These are phyloP conservation scores for Spergularia bocconei DNA, from an alignment of 148 eudicot genomes.

Conservation along the genomic window DNA sequence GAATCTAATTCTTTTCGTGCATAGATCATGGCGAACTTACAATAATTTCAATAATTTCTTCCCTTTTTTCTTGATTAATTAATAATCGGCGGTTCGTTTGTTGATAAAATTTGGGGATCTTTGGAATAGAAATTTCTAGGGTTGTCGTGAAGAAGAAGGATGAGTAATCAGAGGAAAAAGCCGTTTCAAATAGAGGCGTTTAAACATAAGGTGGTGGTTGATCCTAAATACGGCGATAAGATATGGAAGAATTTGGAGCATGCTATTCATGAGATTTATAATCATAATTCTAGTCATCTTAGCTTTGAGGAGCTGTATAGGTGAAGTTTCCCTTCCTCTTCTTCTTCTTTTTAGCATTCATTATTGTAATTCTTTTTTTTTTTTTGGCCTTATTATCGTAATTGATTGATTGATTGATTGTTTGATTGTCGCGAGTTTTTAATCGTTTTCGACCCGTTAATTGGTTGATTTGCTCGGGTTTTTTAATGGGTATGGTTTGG, in stretches of 20 bases:
- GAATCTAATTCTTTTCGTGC: not conserved
- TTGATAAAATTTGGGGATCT: not conserved
- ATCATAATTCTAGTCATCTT: constrained; percentile 73
- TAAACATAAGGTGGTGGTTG: constrained; percentile 72
- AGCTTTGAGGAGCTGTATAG: constrained; percentile 83
- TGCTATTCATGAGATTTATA: constrained; percentile 77
- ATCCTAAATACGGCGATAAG: constrained; percentile 79
- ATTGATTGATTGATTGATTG: not conserved
- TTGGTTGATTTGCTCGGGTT: not conserved
- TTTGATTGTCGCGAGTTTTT: not conserved
- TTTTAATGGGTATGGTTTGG: not conserved
- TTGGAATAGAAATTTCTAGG: not conserved
- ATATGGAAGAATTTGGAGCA: constrained; percentile 83
- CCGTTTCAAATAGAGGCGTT: constrained; percentile 78
- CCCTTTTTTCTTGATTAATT: not conserved
- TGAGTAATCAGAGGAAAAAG: constrained; percentile 70
- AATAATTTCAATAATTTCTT: not conserved
- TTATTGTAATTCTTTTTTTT: not conserved
- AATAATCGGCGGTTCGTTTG: not conserved
- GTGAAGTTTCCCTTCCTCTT: constrained; percentile 20
- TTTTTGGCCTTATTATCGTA: not conserved
- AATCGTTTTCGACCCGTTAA: not conserved
- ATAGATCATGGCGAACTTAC: not conserved
- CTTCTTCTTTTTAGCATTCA: not conserved
- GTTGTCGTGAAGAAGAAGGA: constrained; percentile 19